Conservation (phyloP, 441 rosid genomes). For the Codiaeum variegatum region DNA sequence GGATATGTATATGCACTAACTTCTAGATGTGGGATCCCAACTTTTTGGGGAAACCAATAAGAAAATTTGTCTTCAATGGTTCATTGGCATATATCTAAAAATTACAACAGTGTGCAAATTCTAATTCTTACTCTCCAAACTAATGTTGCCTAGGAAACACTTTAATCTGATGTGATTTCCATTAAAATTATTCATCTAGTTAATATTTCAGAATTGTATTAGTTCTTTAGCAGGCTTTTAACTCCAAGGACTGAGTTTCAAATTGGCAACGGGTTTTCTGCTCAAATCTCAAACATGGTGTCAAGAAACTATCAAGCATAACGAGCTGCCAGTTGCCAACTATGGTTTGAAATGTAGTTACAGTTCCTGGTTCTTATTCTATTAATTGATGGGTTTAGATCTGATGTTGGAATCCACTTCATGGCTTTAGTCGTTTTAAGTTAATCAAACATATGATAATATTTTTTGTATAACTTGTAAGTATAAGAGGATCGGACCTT, state of each 20-base stretch:
- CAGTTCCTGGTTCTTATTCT: neutral
- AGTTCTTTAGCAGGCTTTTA: neutral
- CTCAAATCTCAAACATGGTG: neutral
- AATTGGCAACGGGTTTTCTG: neutral
- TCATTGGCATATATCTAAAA: neutral
- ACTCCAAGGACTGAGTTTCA: neutral
- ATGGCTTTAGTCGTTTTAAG: neutral
- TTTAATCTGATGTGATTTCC: neutral
- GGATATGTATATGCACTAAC: neutral
- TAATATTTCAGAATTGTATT: neutral
- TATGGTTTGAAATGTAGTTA: neutral
- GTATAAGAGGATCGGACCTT: conserved; percentile 48
- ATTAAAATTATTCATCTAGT: neutral
- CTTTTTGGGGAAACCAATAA: neutral
- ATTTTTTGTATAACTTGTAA: conserved; percentile 7
- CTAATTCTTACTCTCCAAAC: neutral
- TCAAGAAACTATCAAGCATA: neutral
- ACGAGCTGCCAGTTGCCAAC: neutral
- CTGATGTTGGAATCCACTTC: neutral
- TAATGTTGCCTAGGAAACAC: neutral
- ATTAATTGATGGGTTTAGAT: neutral
- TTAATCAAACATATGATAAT: neutral
- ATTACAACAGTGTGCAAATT: neutral
- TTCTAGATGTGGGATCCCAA: neutral
- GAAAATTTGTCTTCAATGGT: neutral